Percentiles rank a stretch among this genome's conserved stretches.
These are phyloP conservation scores for Spinellus fusiger DNA, from an alignment of 192 early-diverging fungal genomes.

Conservation along the genomic window DNA sequence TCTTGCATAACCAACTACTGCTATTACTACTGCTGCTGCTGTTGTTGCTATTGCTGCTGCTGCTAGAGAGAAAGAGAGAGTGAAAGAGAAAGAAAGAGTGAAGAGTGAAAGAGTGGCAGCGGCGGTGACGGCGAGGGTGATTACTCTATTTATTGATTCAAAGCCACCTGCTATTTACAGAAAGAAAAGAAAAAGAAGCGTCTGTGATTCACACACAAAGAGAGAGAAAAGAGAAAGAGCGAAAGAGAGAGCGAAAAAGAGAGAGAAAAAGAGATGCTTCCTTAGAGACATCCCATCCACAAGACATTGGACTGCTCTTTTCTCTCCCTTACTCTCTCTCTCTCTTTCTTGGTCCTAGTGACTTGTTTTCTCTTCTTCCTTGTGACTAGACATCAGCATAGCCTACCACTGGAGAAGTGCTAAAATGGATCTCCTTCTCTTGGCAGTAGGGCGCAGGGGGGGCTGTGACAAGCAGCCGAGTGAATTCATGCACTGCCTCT, in stretches of 20 bases:
- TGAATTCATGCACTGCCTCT: slow-evolving; percentile 62
- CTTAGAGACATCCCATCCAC: no score
- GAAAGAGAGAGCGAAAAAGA: neutral
- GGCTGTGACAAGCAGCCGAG: slow-evolving; percentile 49
- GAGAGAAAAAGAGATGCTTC: neutral
- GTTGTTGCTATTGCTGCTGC: neutral
- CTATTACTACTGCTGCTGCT: neutral
- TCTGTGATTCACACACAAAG: neutral
- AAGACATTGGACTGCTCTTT: neutral
- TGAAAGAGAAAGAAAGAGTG: neutral
- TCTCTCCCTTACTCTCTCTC: no score
- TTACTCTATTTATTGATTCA: no score
- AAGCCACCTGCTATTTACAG: no score
- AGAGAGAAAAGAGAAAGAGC: neutral
- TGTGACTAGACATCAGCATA: slow-evolving; percentile 9
- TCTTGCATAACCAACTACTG: no score
- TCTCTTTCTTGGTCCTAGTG: neutral
- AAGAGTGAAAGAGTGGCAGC: no score
- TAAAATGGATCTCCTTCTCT: slow-evolving; percentile 36
- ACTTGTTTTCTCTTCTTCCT: neutral
- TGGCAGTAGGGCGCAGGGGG: no score
- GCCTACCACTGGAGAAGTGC: neutral
- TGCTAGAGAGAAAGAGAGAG: neutral
- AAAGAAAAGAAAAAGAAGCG: neutral
- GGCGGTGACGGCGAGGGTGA: neutral